Conservation (phyloP, 2,329 filamentous ascomycete genomes). For the Fusarium torulosum region DNA sequence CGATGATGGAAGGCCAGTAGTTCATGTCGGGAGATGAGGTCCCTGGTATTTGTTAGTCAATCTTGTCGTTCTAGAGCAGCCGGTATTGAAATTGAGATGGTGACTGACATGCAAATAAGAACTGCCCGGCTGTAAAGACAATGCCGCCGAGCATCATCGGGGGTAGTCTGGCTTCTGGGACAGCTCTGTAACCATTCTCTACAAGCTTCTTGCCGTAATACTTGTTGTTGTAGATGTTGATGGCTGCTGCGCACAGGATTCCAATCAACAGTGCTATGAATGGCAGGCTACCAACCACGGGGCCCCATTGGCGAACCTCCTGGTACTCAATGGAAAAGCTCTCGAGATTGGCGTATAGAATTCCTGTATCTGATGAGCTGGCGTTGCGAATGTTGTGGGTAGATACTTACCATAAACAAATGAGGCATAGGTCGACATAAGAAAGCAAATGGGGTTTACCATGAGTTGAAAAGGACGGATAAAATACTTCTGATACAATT, state of each 20-base stretch:
- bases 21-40: background rate
- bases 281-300: background rate
- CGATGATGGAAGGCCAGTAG: constrained; percentile 4
- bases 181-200: constrained; percentile 2
- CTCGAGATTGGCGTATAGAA: constrained; percentile 5
- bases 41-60: background rate
- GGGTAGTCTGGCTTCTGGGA: background rate
- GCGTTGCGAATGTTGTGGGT: background rate
- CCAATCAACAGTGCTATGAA: background rate
- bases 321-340: background rate
- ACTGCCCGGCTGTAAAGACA: background rate
- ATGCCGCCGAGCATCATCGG: constrained; percentile 2
- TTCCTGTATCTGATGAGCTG: background rate
- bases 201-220: background rate
- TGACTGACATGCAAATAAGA: background rate
- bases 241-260: background rate
- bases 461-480: constrained; percentile 2
- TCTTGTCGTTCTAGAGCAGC: fast-evolving
- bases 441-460: background rate
- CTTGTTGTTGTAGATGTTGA: constrained; percentile 1
- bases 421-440: background rate
- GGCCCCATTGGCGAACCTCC: background rate
- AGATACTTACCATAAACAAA: background rate
- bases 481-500: background rate
- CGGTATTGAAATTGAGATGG: background rate